Conservation (phyloP, 2,329 filamentous ascomycete species). For the Tolypocladium ophioglossoides region DNA sequence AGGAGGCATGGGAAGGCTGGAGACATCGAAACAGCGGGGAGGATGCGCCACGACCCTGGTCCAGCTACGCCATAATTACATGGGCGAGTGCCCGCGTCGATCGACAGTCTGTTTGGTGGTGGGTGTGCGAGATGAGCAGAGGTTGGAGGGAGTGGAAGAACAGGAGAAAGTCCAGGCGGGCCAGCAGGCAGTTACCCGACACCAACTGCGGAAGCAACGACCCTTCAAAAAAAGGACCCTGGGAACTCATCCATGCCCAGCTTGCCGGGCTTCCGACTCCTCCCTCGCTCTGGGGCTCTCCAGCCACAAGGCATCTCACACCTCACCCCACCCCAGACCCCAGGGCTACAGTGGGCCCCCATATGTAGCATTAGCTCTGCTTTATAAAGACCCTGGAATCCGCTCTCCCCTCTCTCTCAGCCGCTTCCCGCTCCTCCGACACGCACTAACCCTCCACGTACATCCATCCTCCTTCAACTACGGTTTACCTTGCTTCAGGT, state of each 20-base stretch:
- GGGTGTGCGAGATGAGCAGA: neutral
- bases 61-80: neutral
- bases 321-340: neutral
- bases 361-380: too few species aligned
- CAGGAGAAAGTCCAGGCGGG: too few species aligned
- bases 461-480: neutral
- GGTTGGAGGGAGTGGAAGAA: neutral
- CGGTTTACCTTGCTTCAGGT: too few species aligned
- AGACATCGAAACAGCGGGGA: neutral
- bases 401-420: neutral
- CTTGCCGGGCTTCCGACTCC: neutral
- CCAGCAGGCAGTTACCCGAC: too few species aligned
- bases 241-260: neutral
- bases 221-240: neutral
- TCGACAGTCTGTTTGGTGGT: neutral
- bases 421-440: neutral
- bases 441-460: neutral
- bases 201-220: neutral
- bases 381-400: constrained; percentile 13
- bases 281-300: neutral
- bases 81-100: neutral
- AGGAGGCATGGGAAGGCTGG: neutral
- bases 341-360: too few species aligned
- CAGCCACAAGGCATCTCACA: neutral
- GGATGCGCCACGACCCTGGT: neutral